phyloP scores from a whole-genome alignment of 106 monocot genomes.

The Posidonia australis region DNA sequence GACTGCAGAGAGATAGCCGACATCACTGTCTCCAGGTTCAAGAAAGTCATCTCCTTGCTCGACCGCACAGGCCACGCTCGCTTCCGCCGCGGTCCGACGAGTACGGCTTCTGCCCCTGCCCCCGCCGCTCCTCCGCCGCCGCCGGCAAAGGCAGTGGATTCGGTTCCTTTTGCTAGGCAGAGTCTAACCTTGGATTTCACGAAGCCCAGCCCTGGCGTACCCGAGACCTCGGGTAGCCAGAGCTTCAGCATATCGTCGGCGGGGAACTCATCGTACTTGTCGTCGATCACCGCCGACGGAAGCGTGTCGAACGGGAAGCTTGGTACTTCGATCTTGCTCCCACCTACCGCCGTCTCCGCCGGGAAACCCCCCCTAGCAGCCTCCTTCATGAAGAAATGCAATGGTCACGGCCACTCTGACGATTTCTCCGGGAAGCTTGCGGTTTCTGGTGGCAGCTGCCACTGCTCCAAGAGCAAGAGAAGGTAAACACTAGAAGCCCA shows the following conservation, averaged over 20 bases:
- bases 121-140: too few species aligned
- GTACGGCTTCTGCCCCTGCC: not conserved
- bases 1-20: constrained; percentile 77
- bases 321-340: constrained; percentile 12
- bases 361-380: constrained; percentile 28
- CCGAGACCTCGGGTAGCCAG: not conserved
- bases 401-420: constrained; percentile 4
- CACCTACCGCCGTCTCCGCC: not conserved
- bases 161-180: not conserved
- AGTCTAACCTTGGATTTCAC: constrained; percentile 39
- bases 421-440: constrained; percentile 10
- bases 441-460: constrained; percentile 23
- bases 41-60: constrained; percentile 65
- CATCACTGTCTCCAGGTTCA: constrained; percentile 61
- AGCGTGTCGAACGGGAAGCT: constrained; percentile 77
- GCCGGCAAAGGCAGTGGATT: not conserved
- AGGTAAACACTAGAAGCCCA: constrained; percentile 23
- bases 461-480: constrained; percentile 50
- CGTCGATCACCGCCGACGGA: constrained; percentile 75
- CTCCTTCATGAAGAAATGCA: constrained; percentile 21
- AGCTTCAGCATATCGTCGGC: constrained; percentile 44
- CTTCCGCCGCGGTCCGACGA: constrained; percentile 56
- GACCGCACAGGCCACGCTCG: constrained; percentile 88
- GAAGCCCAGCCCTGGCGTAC: constrained; percentile 14
- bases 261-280: constrained; percentile 58